Conservation (phyloP, 495 filamentous ascomycete species). For the Aspergillus coremiiformis region DNA sequence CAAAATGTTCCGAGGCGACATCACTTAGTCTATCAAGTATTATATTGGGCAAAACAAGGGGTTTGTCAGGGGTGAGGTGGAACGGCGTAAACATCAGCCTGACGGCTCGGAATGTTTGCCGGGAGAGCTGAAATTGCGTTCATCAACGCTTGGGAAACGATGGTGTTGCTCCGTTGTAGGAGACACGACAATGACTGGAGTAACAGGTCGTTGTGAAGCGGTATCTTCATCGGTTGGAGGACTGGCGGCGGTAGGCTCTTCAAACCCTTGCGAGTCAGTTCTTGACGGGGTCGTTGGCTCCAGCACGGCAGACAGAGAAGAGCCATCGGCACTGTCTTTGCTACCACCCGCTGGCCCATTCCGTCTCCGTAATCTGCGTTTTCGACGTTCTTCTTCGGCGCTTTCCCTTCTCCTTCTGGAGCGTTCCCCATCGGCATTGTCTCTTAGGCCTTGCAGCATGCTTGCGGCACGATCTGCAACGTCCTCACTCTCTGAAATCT, state of each 20-base stretch:
- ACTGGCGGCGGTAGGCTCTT: constrained; percentile 22
- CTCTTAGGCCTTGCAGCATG: constrained; percentile 72
- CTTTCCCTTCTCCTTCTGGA: constrained; percentile 57
- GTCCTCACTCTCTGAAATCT: constrained; percentile 57
- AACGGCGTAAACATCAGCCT: constrained; percentile 17
- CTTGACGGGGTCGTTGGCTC: constrained; percentile 28
- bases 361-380: constrained; percentile 52
- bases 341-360: constrained; percentile 39
- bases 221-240: constrained; percentile 21
- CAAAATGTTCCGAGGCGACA: constrained; percentile 27
- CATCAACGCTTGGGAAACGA: constrained; percentile 15
- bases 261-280: constrained; percentile 18
- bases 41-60: constrained; percentile 24
- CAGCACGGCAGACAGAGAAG: constrained; percentile 25
- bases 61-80: not conserved
- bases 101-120: constrained; percentile 26
- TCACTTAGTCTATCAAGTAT: constrained; percentile 36
- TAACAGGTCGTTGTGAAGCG: constrained; percentile 15
- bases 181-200: constrained; percentile 37
- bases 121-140: constrained; percentile 20
- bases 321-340: constrained; percentile 41
- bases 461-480: constrained; percentile 76
- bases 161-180: constrained; percentile 21
- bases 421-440: constrained; percentile 51
- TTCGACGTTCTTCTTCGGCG: constrained; percentile 61